phyloP scores from a whole-genome alignment of 2,329 filamentous ascomycete species.

The Curvularia sp. region DNA sequence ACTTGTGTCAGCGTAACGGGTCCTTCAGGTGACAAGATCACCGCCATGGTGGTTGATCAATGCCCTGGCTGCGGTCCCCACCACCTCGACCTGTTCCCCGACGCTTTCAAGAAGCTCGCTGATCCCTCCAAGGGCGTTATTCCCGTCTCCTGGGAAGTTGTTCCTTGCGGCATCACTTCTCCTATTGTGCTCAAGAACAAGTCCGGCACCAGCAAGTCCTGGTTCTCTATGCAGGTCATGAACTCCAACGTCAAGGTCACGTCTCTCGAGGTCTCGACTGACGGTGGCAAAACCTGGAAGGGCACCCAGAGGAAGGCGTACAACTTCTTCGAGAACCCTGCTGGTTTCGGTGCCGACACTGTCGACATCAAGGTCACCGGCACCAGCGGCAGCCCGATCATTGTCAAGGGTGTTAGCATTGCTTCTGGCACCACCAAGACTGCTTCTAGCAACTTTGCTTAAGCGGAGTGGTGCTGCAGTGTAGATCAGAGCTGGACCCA shows the following conservation, averaged over 20 bases:
- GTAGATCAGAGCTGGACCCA: not conserved
- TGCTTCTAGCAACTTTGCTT: constrained; percentile 45
- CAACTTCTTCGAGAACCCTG: constrained; percentile 68
- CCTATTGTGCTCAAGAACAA: constrained; percentile 63
- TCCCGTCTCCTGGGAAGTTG: constrained; percentile 58
- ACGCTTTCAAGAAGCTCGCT: constrained; percentile 60
- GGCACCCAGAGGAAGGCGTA: constrained; percentile 60
- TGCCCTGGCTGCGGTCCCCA: constrained; percentile 63
- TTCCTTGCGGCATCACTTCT: constrained; percentile 60
- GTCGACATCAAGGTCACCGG: constrained; percentile 66
- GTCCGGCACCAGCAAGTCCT: constrained; percentile 59
- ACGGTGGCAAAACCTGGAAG: constrained; percentile 67
- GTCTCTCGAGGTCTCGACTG: constrained; percentile 66
- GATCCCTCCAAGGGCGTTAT: constrained; percentile 58
- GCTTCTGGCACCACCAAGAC: constrained; percentile 39
- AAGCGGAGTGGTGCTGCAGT: not conserved
- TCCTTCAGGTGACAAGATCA: constrained; percentile 64
- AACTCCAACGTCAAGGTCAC: constrained; percentile 66
- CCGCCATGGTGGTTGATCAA: constrained; percentile 69
- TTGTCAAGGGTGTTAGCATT: constrained; percentile 61
- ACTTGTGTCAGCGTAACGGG: constrained; percentile 67
- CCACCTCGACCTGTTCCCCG: constrained; percentile 64
- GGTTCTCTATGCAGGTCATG: constrained; percentile 70
- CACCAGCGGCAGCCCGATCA: constrained; percentile 59
- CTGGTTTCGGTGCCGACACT: constrained; percentile 63